These are phyloP conservation scores for Glycine latifolia DNA, from an alignment of 306 rosid species.

Conservation along the genomic window DNA sequence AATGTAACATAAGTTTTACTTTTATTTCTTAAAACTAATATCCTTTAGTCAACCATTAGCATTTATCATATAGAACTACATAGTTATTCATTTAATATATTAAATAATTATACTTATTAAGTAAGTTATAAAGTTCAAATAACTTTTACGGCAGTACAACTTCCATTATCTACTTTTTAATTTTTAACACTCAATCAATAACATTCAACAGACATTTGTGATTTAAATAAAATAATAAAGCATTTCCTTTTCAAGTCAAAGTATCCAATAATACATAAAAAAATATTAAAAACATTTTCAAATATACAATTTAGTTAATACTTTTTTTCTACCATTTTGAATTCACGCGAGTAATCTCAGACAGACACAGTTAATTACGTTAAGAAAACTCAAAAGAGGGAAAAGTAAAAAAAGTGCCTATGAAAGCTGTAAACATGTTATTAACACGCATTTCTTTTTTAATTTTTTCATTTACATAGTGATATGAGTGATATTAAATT, in stretches of 20 bases:
- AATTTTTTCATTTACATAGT: too few species aligned
- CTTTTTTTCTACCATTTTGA: conserved; percentile 20
- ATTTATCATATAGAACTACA: neutral
- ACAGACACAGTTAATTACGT: too few species aligned
- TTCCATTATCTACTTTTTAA: neutral
- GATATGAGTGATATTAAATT: too few species aligned
- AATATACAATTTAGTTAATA: neutral
- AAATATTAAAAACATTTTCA: neutral
- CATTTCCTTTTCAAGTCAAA: neutral
- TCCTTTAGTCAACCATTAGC: neutral
- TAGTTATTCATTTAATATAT: neutral
- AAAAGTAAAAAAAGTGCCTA: neutral
- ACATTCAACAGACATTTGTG: neutral
- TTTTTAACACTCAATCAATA: neutral
- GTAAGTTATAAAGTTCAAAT: neutral
- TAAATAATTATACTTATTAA: neutral
- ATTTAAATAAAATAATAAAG: neutral
- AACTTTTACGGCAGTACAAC: neutral
- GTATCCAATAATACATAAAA: neutral
- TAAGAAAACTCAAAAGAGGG: too few species aligned
- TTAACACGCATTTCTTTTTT: too few species aligned
- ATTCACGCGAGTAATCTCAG: conserved; percentile 8
- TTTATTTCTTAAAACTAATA: neutral
- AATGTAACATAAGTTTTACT: too few species aligned
- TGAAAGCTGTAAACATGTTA: neutral